Evolutionary conservation across 495 filamentous ascomycete species (phyloP).

Genomic region (Glarea lozoyensis): DNA sequence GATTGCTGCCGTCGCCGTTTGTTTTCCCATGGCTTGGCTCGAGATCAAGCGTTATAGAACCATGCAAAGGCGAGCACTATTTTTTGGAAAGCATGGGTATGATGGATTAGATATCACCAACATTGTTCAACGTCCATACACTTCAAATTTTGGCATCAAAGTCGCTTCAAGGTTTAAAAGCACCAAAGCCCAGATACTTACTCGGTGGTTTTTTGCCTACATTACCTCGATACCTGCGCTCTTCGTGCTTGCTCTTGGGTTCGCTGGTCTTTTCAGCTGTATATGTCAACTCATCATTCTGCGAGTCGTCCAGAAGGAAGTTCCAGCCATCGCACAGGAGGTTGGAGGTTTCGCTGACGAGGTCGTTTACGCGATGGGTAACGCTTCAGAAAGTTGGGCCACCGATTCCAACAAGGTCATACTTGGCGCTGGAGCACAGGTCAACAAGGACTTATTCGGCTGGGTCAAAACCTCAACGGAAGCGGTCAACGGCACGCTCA

Average conservation of each 20-base stretch:
- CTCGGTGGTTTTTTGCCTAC: conserved; percentile 83
- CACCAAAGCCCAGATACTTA: conserved; percentile 57
- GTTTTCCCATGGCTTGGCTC: conserved; percentile 65
- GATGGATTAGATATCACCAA: conserved; percentile 88
- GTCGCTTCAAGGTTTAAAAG: conserved; percentile 59
- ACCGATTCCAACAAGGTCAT: conserved; percentile 67
- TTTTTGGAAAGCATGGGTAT: conserved; percentile 52
- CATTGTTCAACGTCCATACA: conserved; percentile 71
- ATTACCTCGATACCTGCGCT: conserved; percentile 75
- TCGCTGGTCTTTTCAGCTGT: conserved; percentile 79
- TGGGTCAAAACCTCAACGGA: conserved; percentile 79
- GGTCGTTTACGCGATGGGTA: conserved; percentile 62
- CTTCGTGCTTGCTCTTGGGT: conserved; percentile 74
- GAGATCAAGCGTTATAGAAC: conserved; percentile 73
- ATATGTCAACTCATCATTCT: conserved; percentile 80
- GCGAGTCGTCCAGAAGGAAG: conserved; percentile 58
- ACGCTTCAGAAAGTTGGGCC: conserved; percentile 72
- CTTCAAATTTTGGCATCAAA: conserved; percentile 61
- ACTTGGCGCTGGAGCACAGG: conserved; percentile 50
- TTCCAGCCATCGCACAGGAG: conserved; percentile 64
- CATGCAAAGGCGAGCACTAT: conserved; percentile 57
- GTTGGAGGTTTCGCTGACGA: conserved; percentile 76
- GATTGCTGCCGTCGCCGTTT: conserved; percentile 59
- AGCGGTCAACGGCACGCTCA: conserved; percentile 79
- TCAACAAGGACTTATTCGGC: conserved; percentile 79